Evolutionary conservation across 2,329 filamentous ascomycete species (phyloP).

Genomic region (Colletotrichum chrysophilum): DNA sequence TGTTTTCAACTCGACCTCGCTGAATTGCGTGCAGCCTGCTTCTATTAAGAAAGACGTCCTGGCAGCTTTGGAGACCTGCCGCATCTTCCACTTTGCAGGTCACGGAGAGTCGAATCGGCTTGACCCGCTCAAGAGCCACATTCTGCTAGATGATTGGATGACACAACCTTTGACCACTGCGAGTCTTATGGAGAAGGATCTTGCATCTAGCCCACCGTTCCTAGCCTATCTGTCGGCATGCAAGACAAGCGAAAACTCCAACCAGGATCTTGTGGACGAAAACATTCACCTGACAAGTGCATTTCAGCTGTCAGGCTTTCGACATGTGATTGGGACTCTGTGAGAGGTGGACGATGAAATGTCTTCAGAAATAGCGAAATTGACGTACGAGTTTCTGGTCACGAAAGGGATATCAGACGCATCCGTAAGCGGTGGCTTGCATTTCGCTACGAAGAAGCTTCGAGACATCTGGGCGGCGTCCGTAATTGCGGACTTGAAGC

Average conservation of each 20-base stretch:
- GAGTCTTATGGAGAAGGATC: constrained; percentile 20
- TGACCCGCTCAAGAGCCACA: constrained; percentile 17
- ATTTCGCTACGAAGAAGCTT: not conserved
- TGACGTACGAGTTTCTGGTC: constrained; percentile 26
- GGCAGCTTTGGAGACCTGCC: constrained; percentile 25
- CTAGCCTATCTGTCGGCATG: constrained; percentile 45
- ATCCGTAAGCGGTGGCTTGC: constrained; percentile 6
- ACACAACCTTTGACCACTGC: constrained; percentile 16
- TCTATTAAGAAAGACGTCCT: constrained; percentile 27
- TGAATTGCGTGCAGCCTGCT: not conserved
- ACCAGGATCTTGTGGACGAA: constrained; percentile 36
- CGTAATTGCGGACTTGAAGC: not conserved
- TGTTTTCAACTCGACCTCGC: constrained; percentile 1
- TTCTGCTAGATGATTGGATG: constrained; percentile 11
- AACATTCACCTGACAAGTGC: constrained; percentile 30
- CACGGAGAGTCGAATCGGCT: constrained; percentile 29
- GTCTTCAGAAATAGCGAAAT: constrained; percentile 34
- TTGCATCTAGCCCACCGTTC: constrained; percentile 26
- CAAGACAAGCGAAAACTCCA: constrained; percentile 30
- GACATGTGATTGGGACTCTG: constrained; percentile 32
- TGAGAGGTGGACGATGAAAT: constrained; percentile 33
- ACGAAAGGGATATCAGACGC: not conserved
- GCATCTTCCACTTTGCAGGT: constrained; percentile 48
- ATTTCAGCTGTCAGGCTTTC: constrained; percentile 43
- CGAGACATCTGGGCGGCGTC: not conserved